Conservation (phyloP, 257 asterid species). For the Paraleonurus japonicus region DNA sequence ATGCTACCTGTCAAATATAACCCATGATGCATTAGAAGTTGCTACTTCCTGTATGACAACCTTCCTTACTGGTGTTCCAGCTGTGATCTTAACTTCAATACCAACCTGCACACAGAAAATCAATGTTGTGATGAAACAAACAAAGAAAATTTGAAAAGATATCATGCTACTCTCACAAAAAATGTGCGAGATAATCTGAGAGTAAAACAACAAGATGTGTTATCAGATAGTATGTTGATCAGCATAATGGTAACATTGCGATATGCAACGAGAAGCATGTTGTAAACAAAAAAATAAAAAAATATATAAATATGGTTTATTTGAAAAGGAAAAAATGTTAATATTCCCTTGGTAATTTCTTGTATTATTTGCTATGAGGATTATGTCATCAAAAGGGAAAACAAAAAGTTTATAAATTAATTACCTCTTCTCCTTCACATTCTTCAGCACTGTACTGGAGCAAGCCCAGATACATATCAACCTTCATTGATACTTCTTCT, state of each 20-base stretch:
- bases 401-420: conserved; percentile 19
- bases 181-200: not conserved
- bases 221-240: not conserved
- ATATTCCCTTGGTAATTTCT: not conserved
- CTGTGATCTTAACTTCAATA: conserved; percentile 68
- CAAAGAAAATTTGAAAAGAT: not conserved
- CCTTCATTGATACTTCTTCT: conserved; percentile 61
- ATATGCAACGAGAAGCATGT: not conserved
- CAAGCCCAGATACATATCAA: conserved; percentile 49
- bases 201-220: not conserved
- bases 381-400: not conserved
- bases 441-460: conserved; percentile 63
- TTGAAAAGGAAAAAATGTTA: too few species aligned
- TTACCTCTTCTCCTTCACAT: conserved; percentile 63
- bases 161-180: not conserved
- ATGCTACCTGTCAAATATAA: conserved; percentile 57
- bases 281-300: not conserved
- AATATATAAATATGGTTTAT: not conserved
- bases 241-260: too few species aligned
- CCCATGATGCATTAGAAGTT: conserved; percentile 54
- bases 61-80: conserved; percentile 61
- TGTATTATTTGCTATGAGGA: not conserved
- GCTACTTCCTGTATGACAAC: conserved; percentile 58
- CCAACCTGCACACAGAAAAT: conserved; percentile 43
- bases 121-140: not conserved